These are phyloP conservation scores for Boletales sp. DNA, from an alignment of 768 basidiomycete genomes.

Conservation along the genomic window DNA sequence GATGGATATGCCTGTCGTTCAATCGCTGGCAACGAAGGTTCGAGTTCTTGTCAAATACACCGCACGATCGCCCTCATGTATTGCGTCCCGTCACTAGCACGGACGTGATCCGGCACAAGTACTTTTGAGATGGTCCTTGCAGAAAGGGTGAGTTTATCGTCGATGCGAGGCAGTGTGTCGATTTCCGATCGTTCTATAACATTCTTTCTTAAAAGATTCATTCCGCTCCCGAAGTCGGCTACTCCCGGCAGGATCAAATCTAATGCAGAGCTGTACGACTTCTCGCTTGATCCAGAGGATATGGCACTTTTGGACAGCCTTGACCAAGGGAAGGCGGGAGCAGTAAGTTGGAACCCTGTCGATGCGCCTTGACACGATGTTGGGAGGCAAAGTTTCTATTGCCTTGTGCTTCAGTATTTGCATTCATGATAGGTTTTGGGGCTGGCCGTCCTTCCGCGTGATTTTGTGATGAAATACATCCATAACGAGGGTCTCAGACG, in stretches of 20 bases:
- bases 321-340: conserved; percentile 70
- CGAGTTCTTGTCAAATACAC: conserved; percentile 7
- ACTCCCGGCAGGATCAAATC: conserved; percentile 66
- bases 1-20: conserved; percentile 52
- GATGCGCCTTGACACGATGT: conserved; percentile 35
- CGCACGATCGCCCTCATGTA: conserved; percentile 4
- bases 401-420: too few species aligned
- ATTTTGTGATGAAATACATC: too few species aligned
- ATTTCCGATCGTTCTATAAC: not conserved
- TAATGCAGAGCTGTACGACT: conserved; percentile 75
- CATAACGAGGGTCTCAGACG: too few species aligned
- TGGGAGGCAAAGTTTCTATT: too few species aligned
- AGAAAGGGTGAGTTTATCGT: conserved; percentile 56
- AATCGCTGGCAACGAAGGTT: conserved; percentile 58
- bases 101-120: conserved; percentile 70
- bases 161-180: not conserved
- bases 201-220: conserved; percentile 45
- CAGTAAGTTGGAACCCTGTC: conserved; percentile 84
- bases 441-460: too few species aligned
- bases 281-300: conserved; percentile 63
- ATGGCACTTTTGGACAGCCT: conserved; percentile 62
- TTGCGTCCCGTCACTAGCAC: conserved; percentile 36
- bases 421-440: too few species aligned
- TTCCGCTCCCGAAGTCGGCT: conserved; percentile 81
- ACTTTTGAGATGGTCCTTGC: conserved; percentile 87